A percentile compares a stretch with the other conserved stretches of the same genome.
Conservation (phyloP, 2,329 filamentous ascomycete species). For the Cladophialophora yegresii region DNA sequence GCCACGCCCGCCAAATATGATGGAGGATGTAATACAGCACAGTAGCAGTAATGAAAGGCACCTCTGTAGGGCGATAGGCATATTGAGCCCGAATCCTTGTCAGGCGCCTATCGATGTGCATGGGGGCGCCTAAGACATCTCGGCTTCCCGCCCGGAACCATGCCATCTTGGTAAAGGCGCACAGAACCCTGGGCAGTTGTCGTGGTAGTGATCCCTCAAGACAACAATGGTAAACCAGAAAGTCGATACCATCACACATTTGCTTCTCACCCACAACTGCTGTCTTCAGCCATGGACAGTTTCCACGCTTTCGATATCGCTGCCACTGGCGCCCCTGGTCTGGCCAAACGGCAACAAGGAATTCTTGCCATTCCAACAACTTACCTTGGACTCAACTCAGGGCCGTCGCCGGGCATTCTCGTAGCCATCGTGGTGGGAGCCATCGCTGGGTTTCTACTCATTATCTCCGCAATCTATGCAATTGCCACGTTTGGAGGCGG, state of each 20-base stretch:
- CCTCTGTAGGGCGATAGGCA: no score
- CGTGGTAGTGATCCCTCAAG: not conserved
- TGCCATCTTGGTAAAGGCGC: not conserved
- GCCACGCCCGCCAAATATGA: not conserved
- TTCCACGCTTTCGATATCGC: conserved; percentile 12
- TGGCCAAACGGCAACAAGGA: conserved; percentile 31
- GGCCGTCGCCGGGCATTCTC: conserved; percentile 52
- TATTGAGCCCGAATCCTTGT: not conserved
- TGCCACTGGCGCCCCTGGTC: not conserved
- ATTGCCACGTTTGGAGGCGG: conserved; percentile 1
- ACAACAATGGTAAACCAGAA: not conserved
- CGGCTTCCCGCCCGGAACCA: not conserved
- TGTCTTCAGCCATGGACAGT: conserved; percentile 10
- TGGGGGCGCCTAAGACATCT: not conserved
- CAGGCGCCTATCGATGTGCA: not conserved
- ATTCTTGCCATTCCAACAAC: conserved; percentile 59
- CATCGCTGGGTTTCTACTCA: conserved; percentile 54
- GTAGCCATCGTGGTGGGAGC: conserved; percentile 51
- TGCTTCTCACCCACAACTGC: not conserved
- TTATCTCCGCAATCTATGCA: conserved; percentile 51
- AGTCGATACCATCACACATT: not conserved
- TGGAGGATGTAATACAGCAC: not conserved
- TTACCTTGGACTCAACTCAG: conserved; percentile 57
- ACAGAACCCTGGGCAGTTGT: not conserved
- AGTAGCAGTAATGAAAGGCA: not conserved